Conservation (phyloP, 2,329 filamentous ascomycete genomes). For the Aspergillus sp. region DNA sequence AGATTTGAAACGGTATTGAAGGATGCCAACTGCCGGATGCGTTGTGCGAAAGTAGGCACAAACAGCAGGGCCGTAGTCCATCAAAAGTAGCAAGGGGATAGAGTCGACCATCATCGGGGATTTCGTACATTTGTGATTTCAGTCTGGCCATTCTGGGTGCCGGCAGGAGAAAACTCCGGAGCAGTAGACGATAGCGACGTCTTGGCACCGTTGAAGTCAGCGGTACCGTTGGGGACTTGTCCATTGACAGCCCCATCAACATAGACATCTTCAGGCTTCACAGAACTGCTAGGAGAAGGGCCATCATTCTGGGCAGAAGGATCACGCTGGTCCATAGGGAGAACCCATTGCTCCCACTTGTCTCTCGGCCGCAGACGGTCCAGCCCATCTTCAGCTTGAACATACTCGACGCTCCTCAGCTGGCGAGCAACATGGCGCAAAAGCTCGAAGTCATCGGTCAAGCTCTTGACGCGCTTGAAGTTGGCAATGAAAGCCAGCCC, state of each 20-base stretch:
- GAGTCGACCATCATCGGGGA: constrained; percentile 28
- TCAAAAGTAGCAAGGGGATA: neutral
- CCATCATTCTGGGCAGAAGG: constrained; percentile 73
- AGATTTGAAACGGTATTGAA: constrained; percentile 29
- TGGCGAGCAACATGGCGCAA: constrained; percentile 74
- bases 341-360: constrained; percentile 78
- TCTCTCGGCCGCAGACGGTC: constrained; percentile 75
- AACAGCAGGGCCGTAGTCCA: neutral
- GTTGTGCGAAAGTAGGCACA: neutral
- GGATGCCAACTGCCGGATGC: neutral
- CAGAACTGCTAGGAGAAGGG: constrained; percentile 42
- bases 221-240: constrained; percentile 42
- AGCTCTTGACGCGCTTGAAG: constrained; percentile 80
- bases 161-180: constrained; percentile 60
- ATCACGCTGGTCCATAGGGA: constrained; percentile 71
- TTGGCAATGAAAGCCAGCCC: constrained; percentile 73
- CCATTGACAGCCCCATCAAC: constrained; percentile 37
- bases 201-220: constrained; percentile 42
- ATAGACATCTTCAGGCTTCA: constrained; percentile 43
- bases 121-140: constrained; percentile 42
- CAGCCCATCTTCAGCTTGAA: constrained; percentile 71
- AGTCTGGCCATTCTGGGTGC: constrained; percentile 29
- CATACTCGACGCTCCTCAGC: constrained; percentile 72
- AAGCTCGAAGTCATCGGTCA: constrained; percentile 71
- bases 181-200: constrained; percentile 64